Base-by-base conservation (phyloP, 495 filamentous ascomycete genomes). In the Podospora tetraspora region DNA sequence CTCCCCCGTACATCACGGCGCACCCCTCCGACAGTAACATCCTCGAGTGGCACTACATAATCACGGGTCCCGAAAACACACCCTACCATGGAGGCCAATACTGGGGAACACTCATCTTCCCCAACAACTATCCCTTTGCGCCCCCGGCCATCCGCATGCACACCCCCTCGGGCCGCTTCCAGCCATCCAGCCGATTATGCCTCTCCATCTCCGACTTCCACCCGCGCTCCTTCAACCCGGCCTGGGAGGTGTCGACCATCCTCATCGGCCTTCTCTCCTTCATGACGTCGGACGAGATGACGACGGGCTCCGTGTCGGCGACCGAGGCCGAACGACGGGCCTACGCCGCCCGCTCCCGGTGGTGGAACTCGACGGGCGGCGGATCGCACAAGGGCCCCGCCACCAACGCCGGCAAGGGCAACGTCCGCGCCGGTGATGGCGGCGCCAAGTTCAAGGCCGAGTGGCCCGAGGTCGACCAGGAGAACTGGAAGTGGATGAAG, bases 201-300 rank as follows among this genome's bases (percentile, higher is more conserved):
- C 91, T 98, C 65, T 92, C 90, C 76, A 99, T 98, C 73, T 92
- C 88, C 69, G 95, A 99, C 77, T 99, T 98, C 80, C 95, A 99
- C 77, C 95, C 95, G 0, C 93, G 94, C 73, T 94, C 91, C 56
- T 99, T 99, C 85, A 99, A 99, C 75, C 95, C 95, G 11, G 94
- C 95, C n/a, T 99, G 95, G 95, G 93, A 96, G 72, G 95, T 98
- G 12, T 92, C 89, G 58, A 99, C 95, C 3, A 99, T 99, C 72
- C 83, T 99, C 22, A 97, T 97, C 68, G 95, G 95, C 56, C 83
- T 99, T 21, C 84, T 97, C 66, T 93, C 90, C 57, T 99, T 99
- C 78, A 99, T 99, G 95, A 98, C 94, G 3, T 92, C 90, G 68
- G 94, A 99, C 74, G 95, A 99, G 80, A 97, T 98, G 94, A 99